Evolutionary conservation across 371 early-diverging fungal genomes (phyloP), one percentile per base, ranked within the genome.

Genomic region (Gilbertella persicaria): DNA sequence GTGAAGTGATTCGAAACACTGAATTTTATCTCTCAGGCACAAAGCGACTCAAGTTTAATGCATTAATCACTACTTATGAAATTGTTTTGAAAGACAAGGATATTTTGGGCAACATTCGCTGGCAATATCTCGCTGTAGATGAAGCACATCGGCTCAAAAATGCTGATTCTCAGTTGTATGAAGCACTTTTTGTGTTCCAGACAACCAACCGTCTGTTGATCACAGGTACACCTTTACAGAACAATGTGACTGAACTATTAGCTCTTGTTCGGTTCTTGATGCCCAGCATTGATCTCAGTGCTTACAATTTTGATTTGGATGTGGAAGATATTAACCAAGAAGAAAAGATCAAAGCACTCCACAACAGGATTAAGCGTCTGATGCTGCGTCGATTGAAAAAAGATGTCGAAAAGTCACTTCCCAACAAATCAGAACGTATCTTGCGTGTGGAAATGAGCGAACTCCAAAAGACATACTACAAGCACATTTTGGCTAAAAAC

Each of bases 331-430:
- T 71, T 2, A 74, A 86, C 8, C 93, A 93, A 59, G 88, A 91
- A 58, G 78, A 80, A 40, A 93, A 92, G 62, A 94, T 98, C 58
- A 82, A 81, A 14, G 86, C 92, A 7, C 69, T 99, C 17, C 97
- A 99, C 49, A 72, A 79, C 14, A 76, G 83, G 14, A 78, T 99
- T 19, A 90, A 93, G 65, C 87, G 86, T 3, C 86, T 92, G 64
- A 94, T 98, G 94, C 75, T 98, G 25, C 87, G 99, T 24, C 88
- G 99, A 4, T 71, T 98, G 37, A 99, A 99, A 68, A 96, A 95
- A 68, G 98, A 97, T 66, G 99, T 98, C 4, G 99, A 99, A 67
- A 94, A 93, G 72, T 93, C 95, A 4, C 66, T 99, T 41, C 98
- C 97, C 13, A 87, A 87, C 64, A 97, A 98, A 70, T 88, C 91